Base-by-base conservation (phyloP, 2,329 filamentous ascomycete genomes). In the Exutisphaerella laricina region DNA sequence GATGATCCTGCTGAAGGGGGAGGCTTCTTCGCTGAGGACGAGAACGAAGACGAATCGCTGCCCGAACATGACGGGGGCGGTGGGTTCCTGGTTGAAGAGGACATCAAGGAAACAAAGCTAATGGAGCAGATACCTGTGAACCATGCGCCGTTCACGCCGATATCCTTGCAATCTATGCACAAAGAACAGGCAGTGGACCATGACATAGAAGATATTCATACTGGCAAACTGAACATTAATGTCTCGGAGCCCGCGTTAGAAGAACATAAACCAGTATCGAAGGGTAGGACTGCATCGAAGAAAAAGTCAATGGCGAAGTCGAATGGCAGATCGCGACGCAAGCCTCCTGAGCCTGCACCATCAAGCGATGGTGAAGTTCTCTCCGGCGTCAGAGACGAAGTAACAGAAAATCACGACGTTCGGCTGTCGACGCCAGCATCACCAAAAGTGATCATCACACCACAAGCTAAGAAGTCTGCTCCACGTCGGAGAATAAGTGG, bases 21-120 rank as follows among this genome's bases (percentile, higher is more conserved):
- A 14, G 55, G 57, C 0, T 59, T 61, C 39, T 37, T 60, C 1
- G 50, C 43, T 45, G 53, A 64, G 41, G 46, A 50, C 6, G 53
- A 58, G 2, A 55, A 56, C 12, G 50, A 53, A 12, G 49, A 55
- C 9, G 43, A 51, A 6, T 46, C 45, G 12, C 49, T 55, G 3
- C 51, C 38, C 12, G 49, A 57, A 8, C 56, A 61, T 32, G 61
- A 64, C 20, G 58, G 55, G 6, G 23, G 23, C 36, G 66, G 62
- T 12, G 64, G 64, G 1, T 68, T 69, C 40, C 44, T 69, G 12
- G 35, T 58, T 17, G 58, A 63, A n/a, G 67, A 66, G 16, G 59
- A 65, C 34, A 60, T 62, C 3, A 56, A 63, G 10, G n/a, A 7
- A 3, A 4, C 17, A 3, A 16, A 31, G 22, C 16, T 12, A 20